These are phyloP conservation scores for Vishniacozyma victoriae DNA, from an alignment of 768 basidiomycete species.

Conservation along the genomic window DNA sequence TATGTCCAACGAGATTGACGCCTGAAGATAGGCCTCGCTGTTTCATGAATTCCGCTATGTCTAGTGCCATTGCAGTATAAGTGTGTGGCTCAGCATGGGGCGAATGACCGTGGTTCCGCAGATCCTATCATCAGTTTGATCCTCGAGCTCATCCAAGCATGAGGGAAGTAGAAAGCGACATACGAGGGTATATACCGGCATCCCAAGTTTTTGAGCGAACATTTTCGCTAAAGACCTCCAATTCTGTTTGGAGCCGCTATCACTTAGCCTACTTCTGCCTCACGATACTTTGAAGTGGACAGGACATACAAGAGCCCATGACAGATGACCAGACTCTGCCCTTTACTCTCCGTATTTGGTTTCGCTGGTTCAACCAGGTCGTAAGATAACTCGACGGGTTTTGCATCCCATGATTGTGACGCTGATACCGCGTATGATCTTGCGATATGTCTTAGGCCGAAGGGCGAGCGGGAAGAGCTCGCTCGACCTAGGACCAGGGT, in stretches of 20 bases:
- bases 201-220: constrained; percentile 59
- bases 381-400: constrained; percentile 33
- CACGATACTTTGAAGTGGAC: neutral
- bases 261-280: neutral
- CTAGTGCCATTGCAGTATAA: constrained; percentile 71
- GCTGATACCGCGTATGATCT: neutral
- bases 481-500: too few relatives aligned
- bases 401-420: constrained; percentile 1
- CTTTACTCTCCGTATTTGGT: constrained; percentile 10
- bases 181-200: constrained; percentile 71
- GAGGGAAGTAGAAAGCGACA: constrained; percentile 17
- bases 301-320: constrained; percentile 44
- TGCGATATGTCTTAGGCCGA: too few relatives aligned
- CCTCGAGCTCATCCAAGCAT: neutral
- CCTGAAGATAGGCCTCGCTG: constrained; percentile 51
- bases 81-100: constrained; percentile 69
- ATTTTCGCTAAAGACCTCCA: constrained; percentile 76
- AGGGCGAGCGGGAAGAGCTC: too few relatives aligned
- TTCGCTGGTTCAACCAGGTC: constrained; percentile 25
- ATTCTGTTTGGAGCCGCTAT: constrained; percentile 80
- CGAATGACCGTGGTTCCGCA: constrained; percentile 83
- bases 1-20: constrained; percentile 77
- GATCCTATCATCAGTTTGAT: constrained; percentile 55
- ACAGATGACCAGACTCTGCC: constrained; percentile 40
- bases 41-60: constrained; percentile 64